A percentile compares a stretch with the other conserved stretches of the same genome.
These are phyloP conservation scores for Hymenoscyphus fructigenus DNA, from an alignment of 2,329 filamentous ascomycete species.

Conservation along the genomic window DNA sequence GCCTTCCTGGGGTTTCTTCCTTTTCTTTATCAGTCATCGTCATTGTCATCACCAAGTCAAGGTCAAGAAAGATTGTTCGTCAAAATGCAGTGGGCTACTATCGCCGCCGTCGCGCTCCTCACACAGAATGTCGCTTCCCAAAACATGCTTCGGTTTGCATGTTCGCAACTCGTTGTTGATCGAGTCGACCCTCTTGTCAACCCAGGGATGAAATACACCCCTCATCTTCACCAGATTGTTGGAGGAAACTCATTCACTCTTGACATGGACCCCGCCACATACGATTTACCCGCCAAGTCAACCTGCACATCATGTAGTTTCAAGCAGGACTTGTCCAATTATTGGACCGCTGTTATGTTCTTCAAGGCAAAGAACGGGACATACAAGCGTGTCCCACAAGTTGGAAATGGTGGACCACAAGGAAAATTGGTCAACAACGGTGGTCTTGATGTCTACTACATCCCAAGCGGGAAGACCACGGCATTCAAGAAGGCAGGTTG, in stretches of 20 bases:
- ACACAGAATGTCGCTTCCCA: conserved; percentile 35
- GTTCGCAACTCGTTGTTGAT: conserved; percentile 25
- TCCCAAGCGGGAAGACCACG: conserved; percentile 21
- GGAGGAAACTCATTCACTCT: conserved; percentile 28
- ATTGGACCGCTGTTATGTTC: conserved; percentile 64
- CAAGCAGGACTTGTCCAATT: conserved; percentile 60
- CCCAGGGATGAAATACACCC: conserved; percentile 21
- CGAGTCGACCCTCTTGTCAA: conserved; percentile 26
- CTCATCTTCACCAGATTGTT: conserved; percentile 27
- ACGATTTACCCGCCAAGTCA: conserved; percentile 19
- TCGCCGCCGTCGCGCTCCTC: conserved; percentile 37
- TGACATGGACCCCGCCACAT: conserved; percentile 21
- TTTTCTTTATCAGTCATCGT: conserved; percentile 4
- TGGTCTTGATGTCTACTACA: conserved; percentile 27
- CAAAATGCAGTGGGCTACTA: conserved; percentile 39
- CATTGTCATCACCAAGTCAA: conserved; percentile 5
- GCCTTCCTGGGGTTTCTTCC: neutral
- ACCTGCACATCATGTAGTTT: conserved; percentile 62
- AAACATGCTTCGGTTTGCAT: conserved; percentile 27
- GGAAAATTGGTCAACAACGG: conserved; percentile 22
- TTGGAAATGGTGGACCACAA: conserved; percentile 36
- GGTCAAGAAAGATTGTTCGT: conserved; percentile 11
- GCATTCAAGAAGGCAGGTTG: conserved; percentile 41
- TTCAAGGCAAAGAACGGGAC: conserved; percentile 39
- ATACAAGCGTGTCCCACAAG: conserved; percentile 65